Evolutionary conservation across 2,329 filamentous ascomycete species (phyloP), one percentile per base, ranked within the genome.

Genomic region (Penicillium frequentans): DNA sequence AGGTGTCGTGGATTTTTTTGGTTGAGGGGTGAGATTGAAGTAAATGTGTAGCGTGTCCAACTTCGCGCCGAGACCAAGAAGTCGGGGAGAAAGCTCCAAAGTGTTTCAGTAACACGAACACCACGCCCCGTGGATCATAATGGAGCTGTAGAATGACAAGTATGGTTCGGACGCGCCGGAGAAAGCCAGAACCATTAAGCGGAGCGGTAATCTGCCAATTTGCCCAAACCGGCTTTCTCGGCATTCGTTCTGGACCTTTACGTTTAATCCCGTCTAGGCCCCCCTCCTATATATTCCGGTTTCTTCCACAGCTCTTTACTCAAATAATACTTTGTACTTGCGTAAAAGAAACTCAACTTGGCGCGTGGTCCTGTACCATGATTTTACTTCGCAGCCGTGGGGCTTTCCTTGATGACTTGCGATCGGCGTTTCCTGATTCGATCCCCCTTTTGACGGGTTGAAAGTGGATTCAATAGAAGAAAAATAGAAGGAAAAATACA

Each of bases 101-200:
- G 33, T 47, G 13, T 16, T 13, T 50, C 48, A 50, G 48, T 50
- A 27, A 37, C 33, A 50, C 33, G 23, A 50, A 50, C 23, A 50
- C 48, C 35, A n/a, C 48, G 35, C 33, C 33, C 11, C 29, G 35
- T 57, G 35, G 51, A 54, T 49, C 56, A 58, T 57, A 45, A 35
- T 49, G 48, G 52, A 56, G 54, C 39, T 54, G 37, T 57, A 59
- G 63, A 65, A 57, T 59, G 63, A 57, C 57, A 61, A 58, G 57
- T 21, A 61, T 62, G 58, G 58, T 61, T 63, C 63, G 61, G 64
- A 59, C 64, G 59, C 58, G 57, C 58, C 63, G 64, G 63, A 65
- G 61, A 46, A 37, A 35, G 29, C n/a, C 24, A 39, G 47, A 23
- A 48, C 27, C 27, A 55, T 54, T 43, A 51, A 61, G 60, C 62